These are phyloP conservation scores for Ampelocalamus luodianensis DNA, from an alignment of 176 grass and related monocot genomes.

Conservation along the genomic window DNA sequence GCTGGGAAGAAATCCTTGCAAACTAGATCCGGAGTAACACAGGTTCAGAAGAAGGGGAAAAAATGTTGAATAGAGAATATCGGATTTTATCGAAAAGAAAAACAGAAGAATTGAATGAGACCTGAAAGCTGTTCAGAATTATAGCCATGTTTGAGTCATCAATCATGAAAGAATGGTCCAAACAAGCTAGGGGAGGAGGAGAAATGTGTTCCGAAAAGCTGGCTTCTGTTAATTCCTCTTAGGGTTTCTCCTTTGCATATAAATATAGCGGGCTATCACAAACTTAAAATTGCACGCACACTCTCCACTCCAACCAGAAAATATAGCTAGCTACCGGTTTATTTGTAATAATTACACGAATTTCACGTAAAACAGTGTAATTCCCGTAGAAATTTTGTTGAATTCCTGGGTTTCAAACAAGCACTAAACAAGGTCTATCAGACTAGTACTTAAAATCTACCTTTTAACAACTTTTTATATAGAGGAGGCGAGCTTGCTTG, in stretches of 20 bases:
- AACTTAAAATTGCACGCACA: no score
- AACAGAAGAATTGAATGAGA: not conserved
- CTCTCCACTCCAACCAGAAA: no score
- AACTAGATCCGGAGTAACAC: no score
- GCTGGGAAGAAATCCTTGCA: not conserved
- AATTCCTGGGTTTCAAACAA: no score
- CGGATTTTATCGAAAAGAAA: not conserved
- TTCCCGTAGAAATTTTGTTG: no score
- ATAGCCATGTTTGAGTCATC: slow-evolving; percentile 13
- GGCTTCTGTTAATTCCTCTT: not conserved
- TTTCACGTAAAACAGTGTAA: no score
- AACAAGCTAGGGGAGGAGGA: not conserved
- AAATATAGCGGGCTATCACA: not conserved
- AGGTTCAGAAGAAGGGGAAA: no score
- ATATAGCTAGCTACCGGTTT: no score
- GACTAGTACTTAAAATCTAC: not conserved
- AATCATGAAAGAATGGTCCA: slow-evolving; percentile 33
- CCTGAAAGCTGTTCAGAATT: not conserved
- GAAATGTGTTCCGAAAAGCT: not conserved
- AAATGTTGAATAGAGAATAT: not conserved
- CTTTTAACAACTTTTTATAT: no score
- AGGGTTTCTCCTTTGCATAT: not conserved
- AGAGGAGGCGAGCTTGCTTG: no score
- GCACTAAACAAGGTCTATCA: not conserved
- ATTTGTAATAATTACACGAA: no score